A percentile compares a stretch with the other conserved stretches of the same genome.
phyloP scores from a whole-genome alignment of 2,329 filamentous ascomycete species.

The Epichloe festucae region DNA sequence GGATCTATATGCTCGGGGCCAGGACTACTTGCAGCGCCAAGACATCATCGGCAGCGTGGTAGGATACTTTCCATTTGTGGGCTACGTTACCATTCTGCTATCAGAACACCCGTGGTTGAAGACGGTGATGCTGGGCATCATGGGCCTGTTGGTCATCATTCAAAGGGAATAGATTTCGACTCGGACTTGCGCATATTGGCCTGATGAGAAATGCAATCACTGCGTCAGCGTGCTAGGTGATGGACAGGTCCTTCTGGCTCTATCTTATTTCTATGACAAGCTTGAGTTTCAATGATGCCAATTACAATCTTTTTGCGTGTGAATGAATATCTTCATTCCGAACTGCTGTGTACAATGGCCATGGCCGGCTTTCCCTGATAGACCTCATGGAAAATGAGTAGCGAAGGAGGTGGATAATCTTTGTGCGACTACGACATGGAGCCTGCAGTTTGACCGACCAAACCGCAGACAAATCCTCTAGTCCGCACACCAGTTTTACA shows the following conservation, averaged over 20 bases:
- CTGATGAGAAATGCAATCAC: not conserved
- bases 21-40: conserved; percentile 73
- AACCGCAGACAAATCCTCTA: too few relatives aligned
- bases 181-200: not conserved
- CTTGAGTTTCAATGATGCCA: too few relatives aligned
- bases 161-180: conserved; percentile 57
- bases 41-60: conserved; percentile 91
- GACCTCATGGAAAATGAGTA: too few relatives aligned
- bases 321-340: too few relatives aligned
- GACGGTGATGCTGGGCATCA: conserved; percentile 84
- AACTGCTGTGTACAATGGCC: too few relatives aligned
- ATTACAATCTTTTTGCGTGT: too few relatives aligned
- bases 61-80: conserved; percentile 86
- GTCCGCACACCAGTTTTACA: too few relatives aligned
- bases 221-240: not conserved
- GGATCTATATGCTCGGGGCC: conserved; percentile 68
- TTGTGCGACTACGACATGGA: too few relatives aligned
- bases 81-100: conserved; percentile 91
- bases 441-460: too few relatives aligned
- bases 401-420: too few relatives aligned
- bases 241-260: not conserved
- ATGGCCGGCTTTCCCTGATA: too few relatives aligned
- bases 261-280: too few relatives aligned
- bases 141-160: conserved; percentile 86
- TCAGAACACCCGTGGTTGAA: conserved; percentile 96